Conservation (phyloP, 129 eudicot genomes). For the Artemisia argyi region DNA sequence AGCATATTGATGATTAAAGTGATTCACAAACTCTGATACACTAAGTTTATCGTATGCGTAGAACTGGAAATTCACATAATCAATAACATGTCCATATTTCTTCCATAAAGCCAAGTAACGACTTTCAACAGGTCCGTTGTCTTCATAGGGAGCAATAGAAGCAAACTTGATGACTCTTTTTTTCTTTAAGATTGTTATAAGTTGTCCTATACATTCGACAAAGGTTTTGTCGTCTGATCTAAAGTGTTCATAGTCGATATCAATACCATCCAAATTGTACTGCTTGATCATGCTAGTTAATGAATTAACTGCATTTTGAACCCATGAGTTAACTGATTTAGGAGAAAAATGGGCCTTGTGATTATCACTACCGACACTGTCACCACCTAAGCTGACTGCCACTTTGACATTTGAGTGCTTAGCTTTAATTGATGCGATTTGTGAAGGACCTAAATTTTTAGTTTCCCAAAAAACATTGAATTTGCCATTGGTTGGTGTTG, state of each 20-base stretch:
- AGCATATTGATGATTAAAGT: constrained; percentile 25
- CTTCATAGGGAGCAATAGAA: constrained; percentile 61
- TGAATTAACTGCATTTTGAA: constrained; percentile 53
- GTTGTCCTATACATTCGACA: constrained; percentile 55
- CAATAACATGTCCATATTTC: constrained; percentile 50
- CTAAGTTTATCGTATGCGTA: constrained; percentile 44
- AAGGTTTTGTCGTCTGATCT: constrained; percentile 32
- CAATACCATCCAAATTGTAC: constrained; percentile 54
- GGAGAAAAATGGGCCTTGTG: constrained; percentile 36
- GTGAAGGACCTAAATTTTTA: constrained; percentile 37
- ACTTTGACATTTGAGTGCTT: constrained; percentile 46
- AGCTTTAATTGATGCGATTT: constrained; percentile 37
- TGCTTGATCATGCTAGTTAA: constrained; percentile 44
- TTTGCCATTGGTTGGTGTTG: constrained; percentile 46
- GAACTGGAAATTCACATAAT: constrained; percentile 63
- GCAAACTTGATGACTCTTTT: constrained; percentile 38
- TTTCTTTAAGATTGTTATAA: constrained; percentile 46
- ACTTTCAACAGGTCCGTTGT: constrained; percentile 39
- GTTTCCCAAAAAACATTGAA: constrained; percentile 55
- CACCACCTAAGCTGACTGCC: constrained; percentile 66
- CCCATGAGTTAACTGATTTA: constrained; percentile 53
- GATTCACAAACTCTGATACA: constrained; percentile 33
- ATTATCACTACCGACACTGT: constrained; percentile 30
- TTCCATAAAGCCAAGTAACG: constrained; percentile 52
- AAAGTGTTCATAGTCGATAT: constrained; percentile 62